Evolutionary conservation across 2,329 filamentous ascomycete genomes (phyloP).

Genomic region (Claviceps capensis): DNA sequence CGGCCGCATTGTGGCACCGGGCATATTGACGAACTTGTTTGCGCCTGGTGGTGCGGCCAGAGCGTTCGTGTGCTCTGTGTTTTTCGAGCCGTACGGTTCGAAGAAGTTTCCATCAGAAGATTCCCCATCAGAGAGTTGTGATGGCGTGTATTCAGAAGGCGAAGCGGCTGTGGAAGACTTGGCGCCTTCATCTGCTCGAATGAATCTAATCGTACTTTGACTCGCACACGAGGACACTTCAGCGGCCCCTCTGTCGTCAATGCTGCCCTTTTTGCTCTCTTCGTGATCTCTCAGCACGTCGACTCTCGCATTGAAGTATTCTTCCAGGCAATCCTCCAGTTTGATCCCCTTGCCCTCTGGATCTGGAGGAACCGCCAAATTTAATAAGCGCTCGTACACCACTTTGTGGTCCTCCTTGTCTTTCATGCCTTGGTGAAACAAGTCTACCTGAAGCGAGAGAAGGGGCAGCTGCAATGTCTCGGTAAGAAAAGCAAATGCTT

Average conservation of each 20-base stretch:
- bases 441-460: constrained; percentile 81
- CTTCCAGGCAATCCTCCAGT: constrained; percentile 81
- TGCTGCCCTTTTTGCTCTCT: constrained; percentile 33
- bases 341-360: constrained; percentile 58
- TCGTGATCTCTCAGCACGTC: constrained; percentile 67
- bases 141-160: constrained; percentile 16
- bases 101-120: neutral
- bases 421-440: constrained; percentile 82
- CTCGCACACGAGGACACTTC: constrained; percentile 14
- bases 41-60: neutral
- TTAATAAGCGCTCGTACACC: constrained; percentile 78
- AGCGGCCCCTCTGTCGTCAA: constrained; percentile 15
- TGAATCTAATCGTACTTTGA: constrained; percentile 20
- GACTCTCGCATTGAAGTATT: constrained; percentile 88
- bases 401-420: constrained; percentile 87
- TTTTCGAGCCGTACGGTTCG: neutral
- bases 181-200: constrained; percentile 20
- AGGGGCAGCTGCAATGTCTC: constrained; percentile 78
- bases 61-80: neutral
- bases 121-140: constrained; percentile 3
- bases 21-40: neutral
- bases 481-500: constrained; percentile 91
- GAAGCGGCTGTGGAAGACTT: constrained; percentile 21
- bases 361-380: constrained; percentile 76
- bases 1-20: constrained; percentile 6